Base-by-base conservation (phyloP, 2,329 filamentous ascomycete species). In the Aspergillus arachidicola region DNA sequence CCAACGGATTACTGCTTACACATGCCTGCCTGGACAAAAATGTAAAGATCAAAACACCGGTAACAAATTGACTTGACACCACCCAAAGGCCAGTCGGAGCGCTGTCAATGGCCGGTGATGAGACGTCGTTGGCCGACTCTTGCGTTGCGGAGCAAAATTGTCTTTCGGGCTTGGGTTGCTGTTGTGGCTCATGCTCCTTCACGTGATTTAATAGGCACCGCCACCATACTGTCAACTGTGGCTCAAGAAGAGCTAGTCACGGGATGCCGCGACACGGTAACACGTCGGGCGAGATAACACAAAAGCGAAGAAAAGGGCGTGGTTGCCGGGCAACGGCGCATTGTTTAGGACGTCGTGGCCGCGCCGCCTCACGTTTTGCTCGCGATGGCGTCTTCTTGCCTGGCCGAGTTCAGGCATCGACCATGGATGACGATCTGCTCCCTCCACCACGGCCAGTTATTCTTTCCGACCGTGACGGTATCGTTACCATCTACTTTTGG, bases 261-360 rank as follows among this genome's bases (percentile, higher is more conserved):
- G 66, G 58, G 66, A 69, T 41, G 51, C 57, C 64, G 66, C 64
- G 64, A 65, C 61, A 61, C 61, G 64, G 57, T 26, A 51, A 66
- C 63, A 60, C 62, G 62, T 62, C 61, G 30, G 43, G 58, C 14
- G 10, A 45, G 53, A 43, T 36, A 21, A 53, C 43, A 16, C 28
- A 54, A 63, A 60, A 58, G 46, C 41, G 59, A 60, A 56, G 59
- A 62, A 53, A 28, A 23, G 50, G 32, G 21, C 69, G 45, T 4
- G 73, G 87, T 89, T 89, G 86, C 85, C 70, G 76, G 69, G 84
- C 73, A 76, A 78, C 76, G 41, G 32, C 0, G 14, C 11, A 23
- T 56, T 70, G 61, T 69, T 70, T 69, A 57, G 64, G 51, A 48
- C 16, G 23, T 64, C 64, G 66, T 64, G 61, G 55, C 60, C 63